Evolutionary conservation across 1,284 basidiomycete genomes (phyloP).

Genomic region (Volvariella volvacea): DNA sequence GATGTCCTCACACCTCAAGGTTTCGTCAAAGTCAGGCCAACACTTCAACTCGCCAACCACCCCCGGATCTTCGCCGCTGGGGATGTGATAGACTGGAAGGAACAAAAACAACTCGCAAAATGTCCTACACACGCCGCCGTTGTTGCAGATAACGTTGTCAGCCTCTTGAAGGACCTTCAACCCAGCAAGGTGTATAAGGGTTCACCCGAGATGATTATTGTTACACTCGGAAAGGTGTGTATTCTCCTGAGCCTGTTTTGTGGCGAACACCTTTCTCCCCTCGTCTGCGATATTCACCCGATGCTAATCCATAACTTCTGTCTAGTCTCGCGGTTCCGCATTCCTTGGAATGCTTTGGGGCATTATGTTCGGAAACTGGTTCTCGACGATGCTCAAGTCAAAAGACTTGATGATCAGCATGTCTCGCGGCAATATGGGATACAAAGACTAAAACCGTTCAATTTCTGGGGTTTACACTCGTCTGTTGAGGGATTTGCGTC

Average conservation of each 20-base stretch:
- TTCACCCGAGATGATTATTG: slow-evolving; percentile 37
- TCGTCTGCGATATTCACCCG: background rate
- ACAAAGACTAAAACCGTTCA: no score
- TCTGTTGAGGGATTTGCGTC: no score
- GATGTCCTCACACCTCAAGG: slow-evolving; percentile 34
- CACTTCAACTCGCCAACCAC: slow-evolving; percentile 42
- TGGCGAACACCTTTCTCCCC: slow-evolving; percentile 10
- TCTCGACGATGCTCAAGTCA: slow-evolving; percentile 22
- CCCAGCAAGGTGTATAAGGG: slow-evolving; percentile 36
- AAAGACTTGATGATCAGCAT: slow-evolving; percentile 15
- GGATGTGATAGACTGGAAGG: slow-evolving; percentile 51
- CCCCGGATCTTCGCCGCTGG: slow-evolving; percentile 51
- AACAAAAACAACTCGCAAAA: slow-evolving; percentile 55
- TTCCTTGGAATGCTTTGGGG: slow-evolving; percentile 42
- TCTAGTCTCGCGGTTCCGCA: slow-evolving; percentile 33
- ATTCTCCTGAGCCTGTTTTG: background rate
- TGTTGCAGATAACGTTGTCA: slow-evolving; percentile 38
- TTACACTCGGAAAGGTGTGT: slow-evolving; percentile 46
- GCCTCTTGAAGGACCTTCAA: slow-evolving; percentile 26
- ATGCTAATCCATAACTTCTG: slow-evolving; percentile 5
- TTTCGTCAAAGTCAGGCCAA: slow-evolving; percentile 41
- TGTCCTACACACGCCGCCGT: slow-evolving; percentile 33
- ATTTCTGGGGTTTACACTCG: no score
- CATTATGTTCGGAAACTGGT: slow-evolving; percentile 31
- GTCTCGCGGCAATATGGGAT: background rate